phyloP scores from a whole-genome alignment of 2,329 filamentous ascomycete genomes.

The Pseudocercospora macadamiae region DNA sequence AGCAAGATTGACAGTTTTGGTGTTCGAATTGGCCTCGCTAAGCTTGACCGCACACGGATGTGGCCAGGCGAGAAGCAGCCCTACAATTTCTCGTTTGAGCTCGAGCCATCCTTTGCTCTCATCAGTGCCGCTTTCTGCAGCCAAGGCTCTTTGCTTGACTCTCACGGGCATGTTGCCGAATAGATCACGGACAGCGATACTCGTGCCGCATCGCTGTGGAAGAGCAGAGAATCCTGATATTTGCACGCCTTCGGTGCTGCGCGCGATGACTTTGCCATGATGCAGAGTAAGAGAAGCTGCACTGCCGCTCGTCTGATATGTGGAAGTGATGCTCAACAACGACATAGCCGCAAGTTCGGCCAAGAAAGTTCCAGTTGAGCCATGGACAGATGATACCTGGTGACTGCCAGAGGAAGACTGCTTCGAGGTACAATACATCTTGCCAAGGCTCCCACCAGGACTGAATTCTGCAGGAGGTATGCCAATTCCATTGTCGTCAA shows the following conservation, averaged over 20 bases:
- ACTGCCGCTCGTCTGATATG: constrained; percentile 61
- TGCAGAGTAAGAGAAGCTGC: constrained; percentile 71
- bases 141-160: constrained; percentile 73
- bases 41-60: constrained; percentile 60
- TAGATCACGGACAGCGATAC: constrained; percentile 74
- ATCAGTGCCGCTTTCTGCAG: constrained; percentile 54
- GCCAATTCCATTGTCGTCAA: constrained; percentile 84
- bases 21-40: constrained; percentile 52
- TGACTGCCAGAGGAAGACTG: constrained; percentile 44
- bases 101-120: constrained; percentile 67
- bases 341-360: constrained; percentile 76
- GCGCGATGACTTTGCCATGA: constrained; percentile 66
- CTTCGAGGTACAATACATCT: constrained; percentile 73
- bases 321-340: constrained; percentile 75
- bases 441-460: constrained; percentile 71
- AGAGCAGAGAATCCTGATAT: not conserved
- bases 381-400: constrained; percentile 56
- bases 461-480: constrained; percentile 74
- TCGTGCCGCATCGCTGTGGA: constrained; percentile 62
- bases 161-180: constrained; percentile 92
- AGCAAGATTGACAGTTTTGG: constrained; percentile 23
- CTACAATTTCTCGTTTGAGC: constrained; percentile 62
- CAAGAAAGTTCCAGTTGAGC: constrained; percentile 73
- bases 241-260: constrained; percentile 56
- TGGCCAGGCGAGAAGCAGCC: constrained; percentile 72